phyloP scores from a whole-genome alignment of 2,329 filamentous ascomycete species.

The Alternaria arborescens region DNA sequence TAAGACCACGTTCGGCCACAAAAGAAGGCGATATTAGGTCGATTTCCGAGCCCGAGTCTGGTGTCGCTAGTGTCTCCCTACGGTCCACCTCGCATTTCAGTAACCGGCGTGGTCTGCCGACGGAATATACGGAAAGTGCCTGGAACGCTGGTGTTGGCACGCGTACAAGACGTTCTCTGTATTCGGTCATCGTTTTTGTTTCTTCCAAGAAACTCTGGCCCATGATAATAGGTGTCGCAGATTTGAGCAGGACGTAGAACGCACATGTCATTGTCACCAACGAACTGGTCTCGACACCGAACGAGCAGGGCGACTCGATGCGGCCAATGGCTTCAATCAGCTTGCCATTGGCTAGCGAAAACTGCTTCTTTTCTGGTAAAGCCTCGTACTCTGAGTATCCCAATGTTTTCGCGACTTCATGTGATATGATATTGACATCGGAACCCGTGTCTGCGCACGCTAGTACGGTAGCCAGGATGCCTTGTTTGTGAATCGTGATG shows the following conservation, averaged over 20 bases:
- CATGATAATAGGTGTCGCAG: no score
- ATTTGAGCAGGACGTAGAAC: not conserved
- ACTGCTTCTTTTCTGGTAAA: not conserved
- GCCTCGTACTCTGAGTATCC: not conserved
- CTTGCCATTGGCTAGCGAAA: no score
- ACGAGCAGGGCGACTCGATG: no score
- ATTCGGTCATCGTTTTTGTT: not conserved
- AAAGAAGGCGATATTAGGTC: no score
- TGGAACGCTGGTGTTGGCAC: not conserved
- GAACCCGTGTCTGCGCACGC: conserved; percentile 16
- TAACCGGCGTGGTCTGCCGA: no score
- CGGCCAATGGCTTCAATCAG: no score
- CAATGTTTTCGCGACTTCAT: conserved; percentile 8
- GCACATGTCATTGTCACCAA: not conserved
- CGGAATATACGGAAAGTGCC: no score
- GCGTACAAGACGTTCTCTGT: not conserved
- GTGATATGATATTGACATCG: conserved; percentile 21
- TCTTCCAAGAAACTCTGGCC: not conserved
- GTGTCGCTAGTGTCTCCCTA: no score
- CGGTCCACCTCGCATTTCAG: no score
- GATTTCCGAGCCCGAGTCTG: no score
- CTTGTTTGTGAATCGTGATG: conserved; percentile 2
- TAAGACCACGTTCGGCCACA: no score
- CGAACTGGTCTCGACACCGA: no score
- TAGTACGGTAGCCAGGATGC: conserved; percentile 9